Conservation (phyloP, 305 asterid genomes). For the Rubia balearica region DNA sequence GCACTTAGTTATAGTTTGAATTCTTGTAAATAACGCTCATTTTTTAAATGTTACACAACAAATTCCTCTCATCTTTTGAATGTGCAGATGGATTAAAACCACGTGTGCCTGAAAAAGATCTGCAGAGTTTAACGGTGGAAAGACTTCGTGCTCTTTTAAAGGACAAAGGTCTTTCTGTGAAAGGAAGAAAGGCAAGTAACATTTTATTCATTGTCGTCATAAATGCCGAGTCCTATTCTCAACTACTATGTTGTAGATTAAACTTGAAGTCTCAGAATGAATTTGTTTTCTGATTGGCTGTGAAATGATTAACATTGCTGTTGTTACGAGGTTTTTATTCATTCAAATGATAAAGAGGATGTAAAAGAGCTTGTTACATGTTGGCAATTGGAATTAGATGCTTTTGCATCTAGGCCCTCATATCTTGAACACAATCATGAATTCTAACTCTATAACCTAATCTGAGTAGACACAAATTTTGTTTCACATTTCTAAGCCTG, state of each 20-base stretch:
- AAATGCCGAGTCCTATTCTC: not conserved
- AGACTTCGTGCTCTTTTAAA: conserved; percentile 56
- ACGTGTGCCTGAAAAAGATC: conserved; percentile 23
- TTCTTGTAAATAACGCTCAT: too few species aligned
- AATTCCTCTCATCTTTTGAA: not conserved
- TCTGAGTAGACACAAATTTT: not conserved
- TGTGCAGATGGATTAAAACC: conserved; percentile 28
- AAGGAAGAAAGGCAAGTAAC: conserved; percentile 59
- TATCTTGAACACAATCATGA: not conserved
- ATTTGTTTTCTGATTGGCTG: not conserved
- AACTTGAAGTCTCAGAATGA: not conserved
- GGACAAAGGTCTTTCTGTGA: conserved; percentile 65
- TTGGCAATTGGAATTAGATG: not conserved
- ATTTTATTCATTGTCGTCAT: not conserved
- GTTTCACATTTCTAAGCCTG: not conserved
- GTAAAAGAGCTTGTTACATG: not conserved
- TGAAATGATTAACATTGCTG: not conserved
- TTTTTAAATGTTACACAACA: not conserved
- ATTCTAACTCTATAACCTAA: not conserved
- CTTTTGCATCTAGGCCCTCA: not conserved
- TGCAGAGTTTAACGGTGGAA: conserved; percentile 64
- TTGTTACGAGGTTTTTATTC: not conserved
- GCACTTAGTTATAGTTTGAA: not conserved
- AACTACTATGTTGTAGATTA: not conserved
- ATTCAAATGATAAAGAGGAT: not conserved